Evolutionary conservation across 1,284 basidiomycete genomes (phyloP).

Genomic region (Clitocybe nebularis): DNA sequence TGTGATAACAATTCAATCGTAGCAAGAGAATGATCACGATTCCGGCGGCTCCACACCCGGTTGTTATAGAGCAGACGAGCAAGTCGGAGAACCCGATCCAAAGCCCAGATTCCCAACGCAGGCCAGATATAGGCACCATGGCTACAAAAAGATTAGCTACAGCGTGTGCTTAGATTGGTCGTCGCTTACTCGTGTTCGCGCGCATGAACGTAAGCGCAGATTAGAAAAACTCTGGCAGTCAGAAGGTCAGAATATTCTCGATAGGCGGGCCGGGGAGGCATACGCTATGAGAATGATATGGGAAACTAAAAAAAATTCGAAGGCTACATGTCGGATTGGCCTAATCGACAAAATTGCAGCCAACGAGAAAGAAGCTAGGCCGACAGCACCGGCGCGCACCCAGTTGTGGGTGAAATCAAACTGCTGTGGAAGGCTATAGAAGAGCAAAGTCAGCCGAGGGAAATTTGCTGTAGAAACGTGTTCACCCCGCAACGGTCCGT

Average conservation of each 20-base stretch:
- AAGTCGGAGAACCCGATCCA: slow-evolving; percentile 26
- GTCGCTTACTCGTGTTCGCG: slow-evolving; percentile 21
- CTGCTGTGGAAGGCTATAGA: slow-evolving; percentile 22
- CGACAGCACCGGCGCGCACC: slow-evolving; percentile 25
- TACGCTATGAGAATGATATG: slow-evolving; percentile 29
- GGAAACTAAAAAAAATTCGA: slow-evolving; percentile 30
- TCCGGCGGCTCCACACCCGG: slow-evolving; percentile 19
- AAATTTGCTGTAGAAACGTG: background rate
- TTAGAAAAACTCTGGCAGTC: slow-evolving; percentile 25
- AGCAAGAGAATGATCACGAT: slow-evolving; percentile 16
- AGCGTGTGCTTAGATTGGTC: background rate
- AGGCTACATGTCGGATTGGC: slow-evolving; percentile 26
- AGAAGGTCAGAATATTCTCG: background rate
- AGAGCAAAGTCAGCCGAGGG: background rate
- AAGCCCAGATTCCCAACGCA: slow-evolving; percentile 27
- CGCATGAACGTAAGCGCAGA: slow-evolving; percentile 29
- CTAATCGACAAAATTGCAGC: slow-evolving; percentile 25
- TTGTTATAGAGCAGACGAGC: slow-evolving; percentile 27
- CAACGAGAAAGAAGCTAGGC: slow-evolving; percentile 24
- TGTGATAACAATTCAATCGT: slow-evolving; percentile 28
- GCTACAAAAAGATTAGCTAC: slow-evolving; percentile 12
- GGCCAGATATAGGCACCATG: slow-evolving; percentile 30
- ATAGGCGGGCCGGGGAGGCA: slow-evolving; percentile 7
- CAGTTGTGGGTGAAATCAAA: slow-evolving; percentile 27
- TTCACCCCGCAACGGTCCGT: slow-evolving; percentile 24